These are phyloP conservation scores for Aspergillus brasiliensis DNA, from an alignment of 2,329 filamentous ascomycete species.

Conservation along the genomic window DNA sequence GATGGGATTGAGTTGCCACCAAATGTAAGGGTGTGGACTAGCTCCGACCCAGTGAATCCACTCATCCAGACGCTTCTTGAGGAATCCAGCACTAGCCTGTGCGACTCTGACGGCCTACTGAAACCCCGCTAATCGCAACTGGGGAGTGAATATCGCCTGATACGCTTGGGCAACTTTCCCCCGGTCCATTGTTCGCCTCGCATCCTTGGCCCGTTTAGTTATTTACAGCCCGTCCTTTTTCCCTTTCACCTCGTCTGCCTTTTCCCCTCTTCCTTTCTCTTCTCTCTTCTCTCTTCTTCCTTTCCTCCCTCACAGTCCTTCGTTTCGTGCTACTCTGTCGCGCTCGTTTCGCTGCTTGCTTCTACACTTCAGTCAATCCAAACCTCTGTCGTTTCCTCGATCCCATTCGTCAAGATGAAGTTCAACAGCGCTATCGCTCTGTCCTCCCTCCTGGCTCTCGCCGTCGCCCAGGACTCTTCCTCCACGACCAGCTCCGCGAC, in stretches of 20 bases:
- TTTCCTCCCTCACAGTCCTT: conserved; percentile 13
- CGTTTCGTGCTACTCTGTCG: conserved; percentile 9
- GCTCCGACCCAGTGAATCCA: background rate
- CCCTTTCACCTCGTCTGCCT: conserved; percentile 12
- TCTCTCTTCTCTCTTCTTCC: conserved; percentile 12
- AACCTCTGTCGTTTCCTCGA: conserved; percentile 17
- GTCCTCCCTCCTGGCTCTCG: conserved; percentile 48
- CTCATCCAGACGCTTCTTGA: background rate
- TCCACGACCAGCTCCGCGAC: conserved; percentile 30
- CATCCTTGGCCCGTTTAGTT: conserved; percentile 5
- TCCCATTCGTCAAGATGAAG: conserved; percentile 38
- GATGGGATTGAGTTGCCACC: background rate
- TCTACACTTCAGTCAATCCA: conserved; percentile 7
- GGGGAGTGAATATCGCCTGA: background rate
- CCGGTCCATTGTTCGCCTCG: conserved; percentile 15
- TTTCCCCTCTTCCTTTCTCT: conserved; percentile 11
- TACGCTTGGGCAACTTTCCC: conserved; percentile 8
- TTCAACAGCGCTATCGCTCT: conserved; percentile 45
- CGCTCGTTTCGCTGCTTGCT: conserved; percentile 10
- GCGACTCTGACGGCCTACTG: background rate
- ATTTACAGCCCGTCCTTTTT: conserved; percentile 8
- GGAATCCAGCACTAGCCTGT: background rate
- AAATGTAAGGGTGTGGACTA: conserved; percentile 6
- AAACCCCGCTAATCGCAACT: conserved; percentile 1
- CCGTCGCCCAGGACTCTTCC: conserved; percentile 41